Conservation (phyloP, 345 rosid genomes). For the Capsella bursapastoris region DNA sequence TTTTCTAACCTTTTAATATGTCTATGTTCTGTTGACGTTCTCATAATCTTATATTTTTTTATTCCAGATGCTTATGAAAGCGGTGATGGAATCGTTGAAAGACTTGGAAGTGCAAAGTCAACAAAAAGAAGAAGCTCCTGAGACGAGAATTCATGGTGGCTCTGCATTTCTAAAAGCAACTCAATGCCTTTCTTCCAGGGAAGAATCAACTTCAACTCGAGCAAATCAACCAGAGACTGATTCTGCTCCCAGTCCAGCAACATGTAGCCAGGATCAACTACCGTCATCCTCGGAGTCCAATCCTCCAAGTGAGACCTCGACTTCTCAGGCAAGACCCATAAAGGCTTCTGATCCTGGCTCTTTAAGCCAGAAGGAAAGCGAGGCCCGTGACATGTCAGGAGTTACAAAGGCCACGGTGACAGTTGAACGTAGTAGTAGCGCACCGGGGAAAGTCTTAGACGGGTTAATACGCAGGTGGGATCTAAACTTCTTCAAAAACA, state of each 20-base stretch:
- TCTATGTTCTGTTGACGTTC: background rate
- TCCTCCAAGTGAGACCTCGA: constrained; percentile 17
- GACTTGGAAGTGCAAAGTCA: constrained; percentile 61
- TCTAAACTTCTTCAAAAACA: constrained; percentile 69
- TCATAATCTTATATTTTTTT: constrained; percentile 8
- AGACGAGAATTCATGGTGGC: constrained; percentile 33
- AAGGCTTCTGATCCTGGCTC: constrained; percentile 42
- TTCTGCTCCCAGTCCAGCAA: constrained; percentile 40
- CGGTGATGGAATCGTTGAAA: constrained; percentile 69
- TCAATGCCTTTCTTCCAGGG: constrained; percentile 42
- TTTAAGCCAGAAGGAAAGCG: constrained; percentile 47
- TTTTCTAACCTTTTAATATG: constrained; percentile 10
- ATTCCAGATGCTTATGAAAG: constrained; percentile 92
- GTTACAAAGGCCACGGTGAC: constrained; percentile 79
- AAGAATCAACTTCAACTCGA: constrained; percentile 51
- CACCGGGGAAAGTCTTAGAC: constrained; percentile 66
- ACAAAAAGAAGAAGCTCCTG: constrained; percentile 44
- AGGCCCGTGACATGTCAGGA: constrained; percentile 60
- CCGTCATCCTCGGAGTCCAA: constrained; percentile 29
- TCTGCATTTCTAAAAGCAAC: constrained; percentile 35
- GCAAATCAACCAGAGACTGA: constrained; percentile 44
- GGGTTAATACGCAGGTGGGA: constrained; percentile 89
- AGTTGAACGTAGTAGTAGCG: constrained; percentile 65
- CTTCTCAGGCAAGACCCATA: constrained; percentile 34
- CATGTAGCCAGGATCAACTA: constrained; percentile 27